Evolutionary conservation across 306 rosid species (phyloP).

Genomic region (Pyrus betulifolia): DNA sequence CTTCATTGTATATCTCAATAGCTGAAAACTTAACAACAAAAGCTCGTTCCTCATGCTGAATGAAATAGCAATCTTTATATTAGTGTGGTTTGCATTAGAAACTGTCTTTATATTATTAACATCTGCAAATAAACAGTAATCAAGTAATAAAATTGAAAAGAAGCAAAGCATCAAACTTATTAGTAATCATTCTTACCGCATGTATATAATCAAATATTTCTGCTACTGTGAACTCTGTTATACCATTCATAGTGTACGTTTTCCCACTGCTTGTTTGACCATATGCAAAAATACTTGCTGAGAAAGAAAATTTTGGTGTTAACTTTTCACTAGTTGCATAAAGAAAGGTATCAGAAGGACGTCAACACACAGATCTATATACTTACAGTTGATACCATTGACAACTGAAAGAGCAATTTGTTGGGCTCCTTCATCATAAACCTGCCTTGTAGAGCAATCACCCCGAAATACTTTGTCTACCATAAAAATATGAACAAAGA

Average conservation of each 20-base stretch:
- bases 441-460: slow-evolving; percentile 76
- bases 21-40: slow-evolving; percentile 87
- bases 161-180: slow-evolving; percentile 3
- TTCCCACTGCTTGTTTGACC: slow-evolving; percentile 99
- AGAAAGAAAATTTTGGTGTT: slow-evolving; percentile 18
- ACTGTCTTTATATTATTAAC: neutral
- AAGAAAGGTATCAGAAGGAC: slow-evolving; percentile 22
- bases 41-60: slow-evolving; percentile 96
- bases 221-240: slow-evolving; percentile 77
- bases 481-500: slow-evolving; percentile 20
- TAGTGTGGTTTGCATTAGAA: neutral
- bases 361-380: neutral
- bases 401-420: slow-evolving; percentile 93
- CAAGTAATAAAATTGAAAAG: neutral
- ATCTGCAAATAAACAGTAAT: neutral
- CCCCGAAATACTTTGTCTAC: slow-evolving; percentile 86
- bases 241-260: slow-evolving; percentile 97
- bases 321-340: slow-evolving; percentile 3
- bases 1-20: slow-evolving; percentile 95
- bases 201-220: slow-evolving; percentile 83
- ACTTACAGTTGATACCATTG: slow-evolving; percentile 88
- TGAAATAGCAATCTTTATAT: neutral
- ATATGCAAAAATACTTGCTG: slow-evolving; percentile 95
- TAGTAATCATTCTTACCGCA: slow-evolving; percentile 42
- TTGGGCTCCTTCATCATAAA: slow-evolving; percentile 84